Conservation (phyloP, 768 basidiomycete genomes). For the Sporobolomyces pararoseus region DNA sequence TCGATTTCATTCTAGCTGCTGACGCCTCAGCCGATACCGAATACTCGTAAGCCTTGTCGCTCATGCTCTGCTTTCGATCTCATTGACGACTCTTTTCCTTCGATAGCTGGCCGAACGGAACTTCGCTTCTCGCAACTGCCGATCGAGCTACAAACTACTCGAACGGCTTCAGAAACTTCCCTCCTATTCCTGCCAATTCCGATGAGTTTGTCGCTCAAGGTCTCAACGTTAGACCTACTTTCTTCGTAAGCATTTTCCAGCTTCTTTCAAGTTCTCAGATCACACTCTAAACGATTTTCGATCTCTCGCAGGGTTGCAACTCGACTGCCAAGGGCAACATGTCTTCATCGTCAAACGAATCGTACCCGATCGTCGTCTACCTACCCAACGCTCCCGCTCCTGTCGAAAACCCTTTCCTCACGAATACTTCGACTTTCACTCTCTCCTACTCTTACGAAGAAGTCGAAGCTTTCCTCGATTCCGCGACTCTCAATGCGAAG, state of each 20-base stretch:
- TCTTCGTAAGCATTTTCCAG: constrained; percentile 58
- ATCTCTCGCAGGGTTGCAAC: constrained; percentile 5
- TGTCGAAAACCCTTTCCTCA: constrained; percentile 23
- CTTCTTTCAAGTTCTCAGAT: not conserved
- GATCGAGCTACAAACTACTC: constrained; percentile 51
- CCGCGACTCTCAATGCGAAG: constrained; percentile 58
- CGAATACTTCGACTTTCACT: constrained; percentile 46
- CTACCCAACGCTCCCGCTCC: constrained; percentile 65
- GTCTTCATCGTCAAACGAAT: constrained; percentile 32
- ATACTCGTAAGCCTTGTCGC: constrained; percentile 44
- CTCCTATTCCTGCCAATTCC: constrained; percentile 44
- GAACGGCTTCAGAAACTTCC: constrained; percentile 27
- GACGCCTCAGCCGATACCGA: constrained; percentile 57
- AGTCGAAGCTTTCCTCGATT: constrained; percentile 60
- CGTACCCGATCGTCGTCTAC: constrained; percentile 68
- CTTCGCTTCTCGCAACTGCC: constrained; percentile 55
- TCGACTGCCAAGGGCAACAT: constrained; percentile 8
- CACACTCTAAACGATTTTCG: not conserved
- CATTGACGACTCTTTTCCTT: not conserved
- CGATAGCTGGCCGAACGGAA: constrained; percentile 64
- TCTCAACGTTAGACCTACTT: constrained; percentile 65
- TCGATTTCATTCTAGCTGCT: constrained; percentile 73
- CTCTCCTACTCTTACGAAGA: constrained; percentile 57
- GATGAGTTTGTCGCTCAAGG: constrained; percentile 60
- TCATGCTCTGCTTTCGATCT: not conserved